Percentiles rank a stretch among this genome's conserved stretches.
Evolutionary conservation across 441 rosid genomes (phyloP).

Genomic region (Rhodomyrtus psidioides): DNA sequence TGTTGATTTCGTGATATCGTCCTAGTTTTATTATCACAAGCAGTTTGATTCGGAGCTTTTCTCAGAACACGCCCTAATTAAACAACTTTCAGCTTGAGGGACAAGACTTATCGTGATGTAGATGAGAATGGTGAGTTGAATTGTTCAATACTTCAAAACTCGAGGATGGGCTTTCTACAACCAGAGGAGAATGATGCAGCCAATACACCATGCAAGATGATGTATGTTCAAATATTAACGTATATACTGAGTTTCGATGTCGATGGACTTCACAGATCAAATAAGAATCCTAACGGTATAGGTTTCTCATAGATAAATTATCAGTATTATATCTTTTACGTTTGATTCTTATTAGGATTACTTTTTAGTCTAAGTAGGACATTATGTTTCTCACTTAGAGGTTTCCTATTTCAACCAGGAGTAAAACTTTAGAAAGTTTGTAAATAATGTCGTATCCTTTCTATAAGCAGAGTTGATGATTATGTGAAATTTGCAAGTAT

Average conservation of each 20-base stretch:
- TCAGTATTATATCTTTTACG: neutral
- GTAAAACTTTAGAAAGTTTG: neutral
- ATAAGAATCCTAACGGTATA: neutral
- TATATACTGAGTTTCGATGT: too few relatives aligned
- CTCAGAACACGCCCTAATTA: neutral
- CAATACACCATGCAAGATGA: neutral
- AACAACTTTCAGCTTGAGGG: neutral
- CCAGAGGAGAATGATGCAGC: neutral
- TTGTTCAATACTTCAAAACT: neutral
- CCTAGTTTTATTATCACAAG: neutral
- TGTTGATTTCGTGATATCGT: neutral
- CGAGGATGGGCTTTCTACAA: neutral
- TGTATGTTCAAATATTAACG: neutral
- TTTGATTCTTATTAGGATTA: too few relatives aligned
- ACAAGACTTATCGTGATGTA: neutral
- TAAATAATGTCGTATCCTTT: neutral
- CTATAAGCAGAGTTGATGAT: neutral
- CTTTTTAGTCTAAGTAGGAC: neutral
- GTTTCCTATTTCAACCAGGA: neutral
- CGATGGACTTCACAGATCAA: too few relatives aligned
- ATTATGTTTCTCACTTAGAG: neutral
- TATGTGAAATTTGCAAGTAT: neutral
- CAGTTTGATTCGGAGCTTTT: neutral
- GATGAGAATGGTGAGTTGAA: neutral
- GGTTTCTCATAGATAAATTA: neutral